These are phyloP conservation scores for Prunus padus DNA, from an alignment of 306 rosid species.

Conservation along the genomic window DNA sequence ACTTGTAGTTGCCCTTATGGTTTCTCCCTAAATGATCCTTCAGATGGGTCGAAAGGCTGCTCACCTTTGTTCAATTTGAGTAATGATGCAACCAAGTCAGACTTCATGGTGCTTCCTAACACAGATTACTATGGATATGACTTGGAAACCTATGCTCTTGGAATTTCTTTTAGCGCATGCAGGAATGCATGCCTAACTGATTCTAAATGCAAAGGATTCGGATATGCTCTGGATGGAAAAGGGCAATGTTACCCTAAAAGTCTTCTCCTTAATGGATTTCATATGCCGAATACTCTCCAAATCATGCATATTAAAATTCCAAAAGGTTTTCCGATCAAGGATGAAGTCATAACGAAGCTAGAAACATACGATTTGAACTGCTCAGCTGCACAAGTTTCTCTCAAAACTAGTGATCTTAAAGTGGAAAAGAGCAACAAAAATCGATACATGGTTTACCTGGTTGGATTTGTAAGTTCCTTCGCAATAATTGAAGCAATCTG, in stretches of 20 bases:
- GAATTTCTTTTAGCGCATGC: conserved; percentile 27
- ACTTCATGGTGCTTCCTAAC: conserved; percentile 30
- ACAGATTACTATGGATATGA: conserved; percentile 41
- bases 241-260: conserved; percentile 39
- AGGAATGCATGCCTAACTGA: conserved; percentile 23
- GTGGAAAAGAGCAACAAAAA: conserved; percentile 9
- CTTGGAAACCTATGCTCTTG: not conserved
- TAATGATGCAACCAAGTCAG: not conserved
- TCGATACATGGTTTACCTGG: conserved; percentile 19
- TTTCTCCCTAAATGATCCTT: conserved; percentile 19
- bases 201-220: conserved; percentile 28
- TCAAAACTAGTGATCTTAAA: not conserved
- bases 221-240: conserved; percentile 26
- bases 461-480: conserved; percentile 29
- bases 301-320: conserved; percentile 26
- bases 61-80: conserved; percentile 24
- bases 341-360: not conserved
- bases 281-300: not conserved
- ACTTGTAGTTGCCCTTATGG: not conserved
- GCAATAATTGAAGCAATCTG: conserved; percentile 27
- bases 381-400: not conserved
- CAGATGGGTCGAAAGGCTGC: conserved; percentile 43
- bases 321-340: too few relatives aligned
- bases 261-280: conserved; percentile 29
- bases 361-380: conserved; percentile 24